These are phyloP conservation scores for Debaryomyces hansenii DNA, from an alignment of 805 yeast genomes.

Conservation along the genomic window DNA sequence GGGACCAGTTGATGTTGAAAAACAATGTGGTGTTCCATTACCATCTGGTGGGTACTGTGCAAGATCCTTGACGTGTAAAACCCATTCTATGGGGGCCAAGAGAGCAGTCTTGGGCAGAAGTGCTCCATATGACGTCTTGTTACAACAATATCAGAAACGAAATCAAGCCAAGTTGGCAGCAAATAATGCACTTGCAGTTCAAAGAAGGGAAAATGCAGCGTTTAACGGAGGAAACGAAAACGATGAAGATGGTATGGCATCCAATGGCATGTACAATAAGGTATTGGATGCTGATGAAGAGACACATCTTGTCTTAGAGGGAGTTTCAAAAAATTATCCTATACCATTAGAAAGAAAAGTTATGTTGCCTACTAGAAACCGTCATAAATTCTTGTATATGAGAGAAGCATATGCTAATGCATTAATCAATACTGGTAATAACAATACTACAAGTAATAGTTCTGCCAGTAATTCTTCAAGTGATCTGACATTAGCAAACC, in stretches of 20 bases:
- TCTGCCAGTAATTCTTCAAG: slow-evolving; percentile 17
- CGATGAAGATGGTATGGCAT: slow-evolving; percentile 15
- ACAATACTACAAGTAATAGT: slow-evolving; percentile 37
- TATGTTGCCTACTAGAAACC: slow-evolving; percentile 64
- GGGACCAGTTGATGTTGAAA: slow-evolving; percentile 87
- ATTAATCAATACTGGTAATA: slow-evolving; percentile 59
- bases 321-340: slow-evolving; percentile 77
- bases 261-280: slow-evolving; percentile 39
- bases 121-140: slow-evolving; percentile 83
- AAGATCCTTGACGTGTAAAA: slow-evolving; percentile 91
- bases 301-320: slow-evolving; percentile 86
- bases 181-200: slow-evolving; percentile 76
- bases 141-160: slow-evolving; percentile 87
- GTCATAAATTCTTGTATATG: slow-evolving; percentile 78
- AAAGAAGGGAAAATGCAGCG: slow-evolving; percentile 65
- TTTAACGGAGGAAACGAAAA: slow-evolving; percentile 27
- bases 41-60: slow-evolving; percentile 97
- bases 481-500: slow-evolving; percentile 45
- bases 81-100: slow-evolving; percentile 98
- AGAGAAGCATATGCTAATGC: slow-evolving; percentile 94
- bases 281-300: slow-evolving; percentile 87
- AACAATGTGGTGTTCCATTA: slow-evolving; percentile 93
- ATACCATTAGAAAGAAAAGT: slow-evolving; percentile 80
- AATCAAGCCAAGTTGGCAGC: slow-evolving; percentile 90
- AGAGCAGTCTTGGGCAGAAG: slow-evolving; percentile 93